phyloP scores from a whole-genome alignment of 2,329 filamentous ascomycete species.

The Incumbomyces lentus region DNA sequence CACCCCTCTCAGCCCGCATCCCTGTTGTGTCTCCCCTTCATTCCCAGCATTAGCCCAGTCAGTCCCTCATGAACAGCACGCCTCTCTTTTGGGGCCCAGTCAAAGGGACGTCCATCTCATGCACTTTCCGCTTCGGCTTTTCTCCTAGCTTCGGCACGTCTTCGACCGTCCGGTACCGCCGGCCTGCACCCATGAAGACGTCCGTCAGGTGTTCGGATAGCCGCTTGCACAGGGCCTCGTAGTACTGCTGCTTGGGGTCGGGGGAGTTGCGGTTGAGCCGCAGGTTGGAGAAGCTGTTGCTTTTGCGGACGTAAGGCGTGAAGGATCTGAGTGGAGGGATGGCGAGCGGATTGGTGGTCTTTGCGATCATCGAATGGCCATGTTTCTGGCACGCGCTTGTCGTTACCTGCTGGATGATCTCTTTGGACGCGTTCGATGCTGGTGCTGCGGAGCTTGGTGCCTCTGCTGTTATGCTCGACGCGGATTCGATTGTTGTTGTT shows the following conservation, averaged over 20 bases:
- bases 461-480: too few relatives aligned
- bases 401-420: too few relatives aligned
- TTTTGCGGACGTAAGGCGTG: not conserved
- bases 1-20: too few relatives aligned
- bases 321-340: constrained; percentile 4
- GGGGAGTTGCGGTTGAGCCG: not conserved
- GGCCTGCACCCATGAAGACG: constrained; percentile 4
- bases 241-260: constrained; percentile 2
- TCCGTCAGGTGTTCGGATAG: not conserved
- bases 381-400: too few relatives aligned
- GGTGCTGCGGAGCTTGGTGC: too few relatives aligned
- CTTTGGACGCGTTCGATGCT: too few relatives aligned
- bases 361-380: too few relatives aligned
- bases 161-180: not conserved
- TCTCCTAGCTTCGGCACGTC: constrained; percentile 2
- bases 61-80: constrained; percentile 3
- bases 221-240: not conserved
- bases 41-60: not conserved
- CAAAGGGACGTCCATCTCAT: not conserved
- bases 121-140: not conserved
- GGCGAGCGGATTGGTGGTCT: not conserved
- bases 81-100: constrained; percentile 2
- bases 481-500: too few relatives aligned
- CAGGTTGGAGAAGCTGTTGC: not conserved
- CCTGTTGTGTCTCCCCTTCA: too few relatives aligned